phyloP scores from a whole-genome alignment of 2,329 filamentous ascomycete species.

The Neurospora crassa region DNA sequence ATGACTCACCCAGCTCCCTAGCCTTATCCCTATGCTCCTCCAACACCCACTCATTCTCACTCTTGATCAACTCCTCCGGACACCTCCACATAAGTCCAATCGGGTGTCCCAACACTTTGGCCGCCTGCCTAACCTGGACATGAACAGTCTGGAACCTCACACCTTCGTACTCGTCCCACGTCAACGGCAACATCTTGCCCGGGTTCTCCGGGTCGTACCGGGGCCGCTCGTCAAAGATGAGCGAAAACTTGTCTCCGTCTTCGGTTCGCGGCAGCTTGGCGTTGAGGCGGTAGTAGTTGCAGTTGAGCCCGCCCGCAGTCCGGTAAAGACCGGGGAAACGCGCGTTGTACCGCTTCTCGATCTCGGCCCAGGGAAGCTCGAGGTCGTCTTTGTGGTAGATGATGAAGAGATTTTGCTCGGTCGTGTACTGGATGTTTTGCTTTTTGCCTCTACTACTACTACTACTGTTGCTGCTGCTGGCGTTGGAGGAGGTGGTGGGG shows the following conservation, averaged over 20 bases:
- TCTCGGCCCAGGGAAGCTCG: slow-evolving; percentile 9
- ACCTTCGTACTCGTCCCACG: slow-evolving; percentile 4
- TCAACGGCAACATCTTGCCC: slow-evolving; percentile 1
- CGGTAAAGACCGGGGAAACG: slow-evolving; percentile 7
- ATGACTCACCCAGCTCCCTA: slow-evolving; percentile 6
- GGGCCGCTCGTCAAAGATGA: background rate
- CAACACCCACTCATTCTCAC: slow-evolving; percentile 11
- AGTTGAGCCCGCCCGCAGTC: slow-evolving; percentile 9
- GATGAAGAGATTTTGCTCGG: slow-evolving; percentile 14
- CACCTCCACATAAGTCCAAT: slow-evolving; percentile 8
- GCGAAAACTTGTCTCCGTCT: background rate
- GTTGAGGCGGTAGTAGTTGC: slow-evolving; percentile 18
- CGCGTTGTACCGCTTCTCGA: slow-evolving; percentile 6
- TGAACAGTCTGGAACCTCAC: background rate
- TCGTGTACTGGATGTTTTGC: slow-evolving; percentile 7
- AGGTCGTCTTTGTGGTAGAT: slow-evolving; percentile 16
- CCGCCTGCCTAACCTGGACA: background rate
- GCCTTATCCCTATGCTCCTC: slow-evolving; percentile 9
- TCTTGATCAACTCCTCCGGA: slow-evolving; percentile 13
- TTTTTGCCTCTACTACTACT: slow-evolving; percentile 9
- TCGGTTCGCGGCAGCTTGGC: slow-evolving; percentile 6
- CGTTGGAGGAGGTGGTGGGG: background rate
- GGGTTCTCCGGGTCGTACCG: background rate
- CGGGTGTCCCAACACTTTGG: slow-evolving; percentile 1
- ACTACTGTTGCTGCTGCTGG: background rate